Conservation (phyloP, 176 grass and related monocot genomes). For the Musa acuminata region DNA sequence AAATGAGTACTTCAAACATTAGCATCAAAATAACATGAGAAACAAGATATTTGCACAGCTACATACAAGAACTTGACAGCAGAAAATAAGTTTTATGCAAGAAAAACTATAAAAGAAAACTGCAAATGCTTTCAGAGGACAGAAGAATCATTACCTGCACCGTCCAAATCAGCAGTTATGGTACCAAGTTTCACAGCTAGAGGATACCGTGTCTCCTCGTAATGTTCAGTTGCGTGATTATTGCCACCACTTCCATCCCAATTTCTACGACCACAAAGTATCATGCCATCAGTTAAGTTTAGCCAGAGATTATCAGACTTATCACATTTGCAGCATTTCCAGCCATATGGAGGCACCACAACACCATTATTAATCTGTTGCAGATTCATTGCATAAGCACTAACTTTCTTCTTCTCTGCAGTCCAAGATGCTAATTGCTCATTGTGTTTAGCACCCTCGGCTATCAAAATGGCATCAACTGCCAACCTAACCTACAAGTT, state of each 20-base stretch:
- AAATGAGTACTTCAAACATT: neutral
- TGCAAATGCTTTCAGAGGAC: neutral
- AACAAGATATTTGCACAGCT: neutral
- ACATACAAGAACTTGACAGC: neutral
- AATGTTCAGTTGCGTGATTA: slow-evolving; percentile 88
- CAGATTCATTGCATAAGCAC: slow-evolving; percentile 67
- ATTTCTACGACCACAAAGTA: slow-evolving; percentile 67
- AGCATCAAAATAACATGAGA: neutral
- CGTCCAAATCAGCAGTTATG: slow-evolving; percentile 77
- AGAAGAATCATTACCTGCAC: slow-evolving; percentile 73
- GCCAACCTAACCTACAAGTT: slow-evolving; percentile 69
- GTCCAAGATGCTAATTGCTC: slow-evolving; percentile 86
- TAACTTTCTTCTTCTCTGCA: slow-evolving; percentile 72
- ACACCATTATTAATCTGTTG: slow-evolving; percentile 87
- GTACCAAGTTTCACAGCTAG: slow-evolving; percentile 91
- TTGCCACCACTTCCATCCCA: slow-evolving; percentile 97
- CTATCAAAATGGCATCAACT: slow-evolving; percentile 76
- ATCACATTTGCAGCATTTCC: slow-evolving; percentile 94
- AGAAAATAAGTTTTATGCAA: neutral
- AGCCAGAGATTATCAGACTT: slow-evolving; percentile 98
- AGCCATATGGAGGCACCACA: slow-evolving; percentile 70
- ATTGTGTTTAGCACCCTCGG: slow-evolving; percentile 71
- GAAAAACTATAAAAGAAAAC: neutral
- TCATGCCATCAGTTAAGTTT: slow-evolving; percentile 92
- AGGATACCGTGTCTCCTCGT: slow-evolving; percentile 82